Base-by-base conservation (phyloP, 495 filamentous ascomycete species). In the Podospora australis region DNA sequence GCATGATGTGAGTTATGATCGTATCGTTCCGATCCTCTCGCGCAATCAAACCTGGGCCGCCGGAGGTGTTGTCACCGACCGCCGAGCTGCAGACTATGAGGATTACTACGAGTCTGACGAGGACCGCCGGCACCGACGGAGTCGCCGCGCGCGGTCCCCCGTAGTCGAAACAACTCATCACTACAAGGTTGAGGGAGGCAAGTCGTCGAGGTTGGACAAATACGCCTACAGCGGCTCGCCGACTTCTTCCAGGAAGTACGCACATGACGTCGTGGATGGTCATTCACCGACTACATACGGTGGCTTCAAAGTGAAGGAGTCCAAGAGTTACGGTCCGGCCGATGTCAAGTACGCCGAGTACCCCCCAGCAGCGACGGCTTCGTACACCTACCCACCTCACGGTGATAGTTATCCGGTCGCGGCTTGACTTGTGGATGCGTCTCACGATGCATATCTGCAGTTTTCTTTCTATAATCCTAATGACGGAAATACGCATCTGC, bases 71-170 rank as follows among this genome's bases (percentile, higher is more conserved):
- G 44, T 22, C 13, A 46, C 50, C 14, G 46, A 49, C 13, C 38
- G 38, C 19, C 40, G 34, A 21, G 17, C 45, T 19, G 41, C 30
- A 7, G 46, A 56, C 8, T 51, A 53, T 14, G 47, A 47, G 20
- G 47, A 54, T 17, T 47, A 53, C 10, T 35, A 53, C 29, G 59
- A 57, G 17, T 67, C 62, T 1, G 64, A 67, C 16, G 64, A 67
- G 16, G 56, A 43, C 11, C 55, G 50, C 24, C 53, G 48, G 20
- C 55, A 50, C 10, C 50, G 41, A 13, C 54, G 56, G 14, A 46
- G 59, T 29, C 57, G 56, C 14, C 54, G 57, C 9, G 42, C 30
- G 34, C 45, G 53, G 17, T 56, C 58, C 6, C 56, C 58, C 6
- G 28, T 39, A 7, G 28, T 39, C 20, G 53, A 54, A 39, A 30